Evolutionary conservation across 164 flowering plant species (phyloP).

Genomic region (Aristolochia contorta): DNA sequence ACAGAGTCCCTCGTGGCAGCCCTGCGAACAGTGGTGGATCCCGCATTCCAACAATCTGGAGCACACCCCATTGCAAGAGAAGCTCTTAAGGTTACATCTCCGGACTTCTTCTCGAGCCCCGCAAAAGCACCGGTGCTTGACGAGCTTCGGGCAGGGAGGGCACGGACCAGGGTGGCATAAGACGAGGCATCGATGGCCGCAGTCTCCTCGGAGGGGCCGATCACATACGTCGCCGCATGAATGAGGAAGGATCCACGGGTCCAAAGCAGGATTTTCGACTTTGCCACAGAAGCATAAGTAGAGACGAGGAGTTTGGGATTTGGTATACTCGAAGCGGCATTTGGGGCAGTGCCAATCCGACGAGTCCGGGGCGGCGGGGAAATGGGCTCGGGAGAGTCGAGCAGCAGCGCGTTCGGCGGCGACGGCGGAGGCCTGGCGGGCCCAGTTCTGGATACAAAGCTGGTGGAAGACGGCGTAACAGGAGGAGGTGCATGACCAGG

Average conservation of each 20-base stretch:
- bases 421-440: slow-evolving; percentile 65
- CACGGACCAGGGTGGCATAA: slow-evolving; percentile 95
- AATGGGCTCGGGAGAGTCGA: slow-evolving; percentile 27
- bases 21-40: slow-evolving; percentile 45
- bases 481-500: slow-evolving; percentile 71
- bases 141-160: slow-evolving; percentile 84
- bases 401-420: slow-evolving; percentile 55
- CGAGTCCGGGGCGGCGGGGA: slow-evolving; percentile 33
- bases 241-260: slow-evolving; percentile 93
- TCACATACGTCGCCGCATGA: slow-evolving; percentile 84
- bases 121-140: slow-evolving; percentile 56
- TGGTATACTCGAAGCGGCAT: slow-evolving; percentile 60
- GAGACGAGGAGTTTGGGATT: slow-evolving; percentile 41
- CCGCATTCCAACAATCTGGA: slow-evolving; percentile 47
- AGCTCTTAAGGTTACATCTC: slow-evolving; percentile 71
- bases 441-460: slow-evolving; percentile 83
- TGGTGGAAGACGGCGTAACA: slow-evolving; percentile 88
- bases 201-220: slow-evolving; percentile 42
- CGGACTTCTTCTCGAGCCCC: slow-evolving; percentile 48
- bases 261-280: slow-evolving; percentile 50
- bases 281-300: slow-evolving; percentile 83
- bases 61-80: slow-evolving; percentile 51
- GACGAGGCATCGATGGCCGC: slow-evolving; percentile 74
- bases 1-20: slow-evolving; percentile 68
- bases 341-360: slow-evolving; percentile 86